phyloP scores from a whole-genome alignment of 345 rosid genomes.

The Cochlearia excelsa region DNA sequence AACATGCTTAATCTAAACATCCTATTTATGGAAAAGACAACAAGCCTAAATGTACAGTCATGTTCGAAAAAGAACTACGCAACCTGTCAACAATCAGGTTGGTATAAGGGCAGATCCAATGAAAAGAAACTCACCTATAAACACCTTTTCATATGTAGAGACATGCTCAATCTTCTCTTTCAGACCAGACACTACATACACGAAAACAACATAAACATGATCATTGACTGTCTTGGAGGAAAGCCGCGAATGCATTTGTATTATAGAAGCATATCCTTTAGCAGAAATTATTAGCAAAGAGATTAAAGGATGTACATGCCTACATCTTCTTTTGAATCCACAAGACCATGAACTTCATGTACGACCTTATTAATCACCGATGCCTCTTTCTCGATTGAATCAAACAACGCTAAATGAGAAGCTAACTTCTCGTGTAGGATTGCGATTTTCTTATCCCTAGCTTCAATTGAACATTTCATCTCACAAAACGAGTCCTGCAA shows the following conservation, averaged over 20 bases:
- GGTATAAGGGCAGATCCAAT: constrained; percentile 13
- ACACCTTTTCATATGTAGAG: constrained; percentile 47
- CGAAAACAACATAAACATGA: constrained; percentile 25
- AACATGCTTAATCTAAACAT: background rate
- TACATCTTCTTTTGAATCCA: constrained; percentile 70
- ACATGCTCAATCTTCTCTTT: constrained; percentile 64
- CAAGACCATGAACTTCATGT: constrained; percentile 50
- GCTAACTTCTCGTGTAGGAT: constrained; percentile 52
- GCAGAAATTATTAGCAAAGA: constrained; percentile 23
- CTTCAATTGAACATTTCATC: constrained; percentile 60
- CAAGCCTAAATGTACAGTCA: background rate
- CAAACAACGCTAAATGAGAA: constrained; percentile 65
- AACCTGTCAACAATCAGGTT: constrained; percentile 14
- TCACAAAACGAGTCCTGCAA: constrained; percentile 68
- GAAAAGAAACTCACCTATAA: constrained; percentile 47
- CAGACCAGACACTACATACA: constrained; percentile 56
- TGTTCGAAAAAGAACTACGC: background rate
- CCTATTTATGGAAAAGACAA: constrained; percentile 1
- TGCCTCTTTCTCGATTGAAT: constrained; percentile 78
- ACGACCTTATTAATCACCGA: constrained; percentile 54
- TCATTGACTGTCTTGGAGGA: constrained; percentile 3
- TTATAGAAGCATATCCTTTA: background rate
- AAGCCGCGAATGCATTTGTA: constrained; percentile 4
- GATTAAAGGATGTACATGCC: constrained; percentile 51
- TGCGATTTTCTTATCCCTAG: constrained; percentile 50